A percentile compares a stretch with the other conserved stretches of the same genome.
These are phyloP conservation scores for Crithidia expoeki DNA, from an alignment of 208 protist species.

Conservation along the genomic window DNA sequence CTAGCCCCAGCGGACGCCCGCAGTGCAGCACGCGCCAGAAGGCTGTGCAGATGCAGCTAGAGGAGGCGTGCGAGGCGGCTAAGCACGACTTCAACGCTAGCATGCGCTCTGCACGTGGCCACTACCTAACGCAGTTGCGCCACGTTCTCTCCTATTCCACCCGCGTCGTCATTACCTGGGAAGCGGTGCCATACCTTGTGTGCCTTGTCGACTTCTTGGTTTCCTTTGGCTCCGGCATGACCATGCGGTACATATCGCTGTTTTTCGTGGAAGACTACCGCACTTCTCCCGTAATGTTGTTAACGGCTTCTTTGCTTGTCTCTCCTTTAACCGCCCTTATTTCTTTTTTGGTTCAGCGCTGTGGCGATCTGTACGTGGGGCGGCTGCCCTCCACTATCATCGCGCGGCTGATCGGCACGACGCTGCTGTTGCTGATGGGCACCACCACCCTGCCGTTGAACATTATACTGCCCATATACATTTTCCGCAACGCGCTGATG, in stretches of 20 bases:
- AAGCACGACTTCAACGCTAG: conserved; percentile 11
- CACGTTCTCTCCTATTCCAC: conserved; percentile 1
- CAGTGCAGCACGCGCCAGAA: conserved; percentile 11
- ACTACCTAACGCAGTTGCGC: conserved; percentile 4
- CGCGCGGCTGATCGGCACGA: conserved; percentile 43
- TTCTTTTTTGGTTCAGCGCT: conserved; percentile 22
- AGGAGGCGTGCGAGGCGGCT: conserved; percentile 12
- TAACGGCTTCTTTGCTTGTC: conserved; percentile 30
- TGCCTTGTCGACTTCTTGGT: conserved; percentile 54
- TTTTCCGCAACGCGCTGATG: conserved; percentile 55
- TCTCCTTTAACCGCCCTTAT: conserved; percentile 23
- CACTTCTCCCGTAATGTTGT: conserved; percentile 28
- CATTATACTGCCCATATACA: conserved; percentile 33
- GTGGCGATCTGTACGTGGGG: conserved; percentile 23
- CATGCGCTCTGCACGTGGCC: background rate
- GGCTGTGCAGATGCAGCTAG: conserved; percentile 18
- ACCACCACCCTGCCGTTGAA: conserved; percentile 27
- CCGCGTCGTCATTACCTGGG: conserved; percentile 14
- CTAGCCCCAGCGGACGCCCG: conserved; percentile 9
- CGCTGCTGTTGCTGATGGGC: conserved; percentile 36
- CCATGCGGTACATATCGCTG: conserved; percentile 46
- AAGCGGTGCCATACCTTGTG: conserved; percentile 55
- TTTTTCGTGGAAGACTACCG: conserved; percentile 51
- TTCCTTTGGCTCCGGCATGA: conserved; percentile 54
- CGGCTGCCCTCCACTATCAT: conserved; percentile 40